Evolutionary conservation across 2,329 filamentous ascomycete genomes (phyloP).

Genomic region (Pseudogymnoascus sp.): DNA sequence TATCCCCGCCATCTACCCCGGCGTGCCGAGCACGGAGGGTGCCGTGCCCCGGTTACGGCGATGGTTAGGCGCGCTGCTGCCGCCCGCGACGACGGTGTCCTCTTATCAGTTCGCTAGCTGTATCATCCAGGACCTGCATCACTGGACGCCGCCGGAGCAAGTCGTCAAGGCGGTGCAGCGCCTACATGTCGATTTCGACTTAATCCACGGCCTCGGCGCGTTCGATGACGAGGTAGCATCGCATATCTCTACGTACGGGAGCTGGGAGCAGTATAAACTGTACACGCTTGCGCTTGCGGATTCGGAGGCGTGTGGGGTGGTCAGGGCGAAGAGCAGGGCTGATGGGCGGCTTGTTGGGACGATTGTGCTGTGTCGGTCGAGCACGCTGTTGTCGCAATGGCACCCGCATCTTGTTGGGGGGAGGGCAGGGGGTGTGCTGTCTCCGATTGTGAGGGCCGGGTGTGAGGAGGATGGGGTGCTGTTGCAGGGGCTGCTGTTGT

Average conservation of each 20-base stretch:
- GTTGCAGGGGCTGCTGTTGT: slow-evolving; percentile 54
- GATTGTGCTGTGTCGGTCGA: slow-evolving; percentile 54
- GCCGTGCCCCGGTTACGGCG: slow-evolving; percentile 36
- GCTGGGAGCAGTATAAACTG: slow-evolving; percentile 56
- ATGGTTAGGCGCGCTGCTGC: slow-evolving; percentile 54
- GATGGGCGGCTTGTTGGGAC: slow-evolving; percentile 56
- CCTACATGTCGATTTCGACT: slow-evolving; percentile 46
- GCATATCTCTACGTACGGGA: slow-evolving; percentile 54
- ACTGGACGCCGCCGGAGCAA: slow-evolving; percentile 54
- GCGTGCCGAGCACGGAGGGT: slow-evolving; percentile 60
- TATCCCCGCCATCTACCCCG: slow-evolving; percentile 78
- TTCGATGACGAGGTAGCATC: slow-evolving; percentile 48
- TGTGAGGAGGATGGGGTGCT: slow-evolving; percentile 55
- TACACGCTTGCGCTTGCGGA: slow-evolving; percentile 56
- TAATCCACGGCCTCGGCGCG: slow-evolving; percentile 46
- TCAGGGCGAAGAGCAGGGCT: slow-evolving; percentile 53
- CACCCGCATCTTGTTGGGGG: slow-evolving; percentile 37
- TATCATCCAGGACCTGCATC: slow-evolving; percentile 49
- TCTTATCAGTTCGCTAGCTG: slow-evolving; percentile 56
- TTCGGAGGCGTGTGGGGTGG: slow-evolving; percentile 53
- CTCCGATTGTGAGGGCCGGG: slow-evolving; percentile 54
- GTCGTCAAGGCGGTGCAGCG: slow-evolving; percentile 48
- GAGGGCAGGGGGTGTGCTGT: slow-evolving; percentile 53
- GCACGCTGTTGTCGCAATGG: slow-evolving; percentile 42
- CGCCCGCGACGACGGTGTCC: slow-evolving; percentile 52